Percentiles rank a stretch among this genome's conserved stretches.
phyloP scores from a whole-genome alignment of 352 stramenopile genomes.

The Globisporangium irregulare region DNA sequence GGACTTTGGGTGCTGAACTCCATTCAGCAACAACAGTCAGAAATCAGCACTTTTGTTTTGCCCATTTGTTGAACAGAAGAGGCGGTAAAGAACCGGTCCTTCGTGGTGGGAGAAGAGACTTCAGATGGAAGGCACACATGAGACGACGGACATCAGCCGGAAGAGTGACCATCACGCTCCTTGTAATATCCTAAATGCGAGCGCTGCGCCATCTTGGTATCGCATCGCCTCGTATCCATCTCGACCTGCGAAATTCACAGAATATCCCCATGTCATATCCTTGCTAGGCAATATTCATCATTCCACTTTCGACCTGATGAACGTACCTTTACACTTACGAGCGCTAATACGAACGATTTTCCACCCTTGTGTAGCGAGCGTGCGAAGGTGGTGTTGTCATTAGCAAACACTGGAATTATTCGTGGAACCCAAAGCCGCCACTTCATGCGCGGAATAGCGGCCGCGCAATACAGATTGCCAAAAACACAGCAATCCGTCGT shows the following conservation, averaged over 20 bases:
- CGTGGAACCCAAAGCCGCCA: not conserved
- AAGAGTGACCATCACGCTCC: not conserved
- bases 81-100: not conserved
- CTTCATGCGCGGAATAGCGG: not conserved
- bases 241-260: not conserved
- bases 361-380: not conserved
- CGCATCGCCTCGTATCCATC: not conserved
- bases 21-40: not conserved
- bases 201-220: not conserved
- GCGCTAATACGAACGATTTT: not conserved
- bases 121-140: not conserved
- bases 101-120: constrained; percentile 4
- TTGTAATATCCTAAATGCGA: not conserved
- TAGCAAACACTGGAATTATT: not conserved
- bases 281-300: not conserved
- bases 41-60: not conserved
- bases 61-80: constrained; percentile 1
- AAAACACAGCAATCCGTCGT: not conserved
- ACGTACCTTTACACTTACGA: not conserved
- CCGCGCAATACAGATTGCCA: not conserved
- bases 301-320: constrained; percentile 1
- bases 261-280: too few species aligned
- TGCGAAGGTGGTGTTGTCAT: not conserved
- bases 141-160: not conserved
- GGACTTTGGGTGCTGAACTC: not conserved